phyloP scores from a whole-genome alignment of 176 grass and related monocot species.

The Bromus sterilis region DNA sequence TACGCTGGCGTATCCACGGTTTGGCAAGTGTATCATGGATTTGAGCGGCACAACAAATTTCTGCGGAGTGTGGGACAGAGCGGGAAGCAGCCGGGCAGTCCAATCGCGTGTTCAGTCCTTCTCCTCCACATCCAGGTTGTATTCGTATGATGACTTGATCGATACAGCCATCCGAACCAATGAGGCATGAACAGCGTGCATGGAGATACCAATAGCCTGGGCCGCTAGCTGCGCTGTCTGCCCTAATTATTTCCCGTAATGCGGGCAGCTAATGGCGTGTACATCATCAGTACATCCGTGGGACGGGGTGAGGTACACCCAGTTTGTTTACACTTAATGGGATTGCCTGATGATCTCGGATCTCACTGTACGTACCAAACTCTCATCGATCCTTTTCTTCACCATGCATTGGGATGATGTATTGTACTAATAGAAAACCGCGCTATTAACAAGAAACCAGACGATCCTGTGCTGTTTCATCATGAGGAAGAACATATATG shows the following conservation, averaged over 20 bases:
- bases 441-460: too few relatives aligned
- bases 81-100: slow-evolving; percentile 6
- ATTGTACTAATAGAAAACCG: too few relatives aligned
- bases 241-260: slow-evolving; percentile 4
- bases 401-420: neutral
- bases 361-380: neutral
- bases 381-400: neutral
- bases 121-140: slow-evolving; percentile 15
- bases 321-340: neutral
- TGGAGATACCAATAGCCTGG: neutral
- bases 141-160: neutral
- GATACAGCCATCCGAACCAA: neutral
- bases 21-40: neutral
- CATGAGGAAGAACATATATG: neutral
- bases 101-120: slow-evolving; percentile 9
- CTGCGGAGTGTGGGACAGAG: slow-evolving; percentile 4
- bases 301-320: neutral
- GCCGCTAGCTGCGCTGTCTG: neutral
- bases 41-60: slow-evolving; percentile 5
- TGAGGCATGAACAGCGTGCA: neutral
- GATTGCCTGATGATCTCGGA: neutral
- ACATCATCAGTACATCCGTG: neutral
- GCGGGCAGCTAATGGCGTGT: neutral
- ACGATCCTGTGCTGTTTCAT: neutral
- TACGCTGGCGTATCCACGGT: neutral